A percentile compares a stretch with the other conserved stretches of the same genome.
These are phyloP conservation scores for Ascosphaera aggregata DNA, from an alignment of 2,329 filamentous ascomycete species.

Conservation along the genomic window DNA sequence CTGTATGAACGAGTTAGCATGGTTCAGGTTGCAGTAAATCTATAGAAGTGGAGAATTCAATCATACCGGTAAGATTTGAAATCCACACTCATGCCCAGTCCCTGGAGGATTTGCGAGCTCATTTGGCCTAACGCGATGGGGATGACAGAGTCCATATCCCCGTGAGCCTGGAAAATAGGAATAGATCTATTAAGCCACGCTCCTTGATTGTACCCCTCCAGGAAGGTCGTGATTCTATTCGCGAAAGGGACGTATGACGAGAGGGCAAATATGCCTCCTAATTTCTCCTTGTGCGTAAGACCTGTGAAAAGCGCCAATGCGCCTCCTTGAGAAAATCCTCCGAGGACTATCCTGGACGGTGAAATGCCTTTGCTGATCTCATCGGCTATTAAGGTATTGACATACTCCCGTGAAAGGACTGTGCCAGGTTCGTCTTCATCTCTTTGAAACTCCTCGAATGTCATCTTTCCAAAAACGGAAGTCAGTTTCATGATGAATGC, in stretches of 20 bases:
- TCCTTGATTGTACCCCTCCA: constrained; percentile 28
- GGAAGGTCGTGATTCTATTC: constrained; percentile 27
- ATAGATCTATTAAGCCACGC: constrained; percentile 45
- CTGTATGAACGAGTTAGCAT: constrained; percentile 16
- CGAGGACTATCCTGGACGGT: constrained; percentile 61
- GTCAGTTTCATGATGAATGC: neutral
- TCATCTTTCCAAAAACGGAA: constrained; percentile 10
- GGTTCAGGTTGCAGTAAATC: neutral
- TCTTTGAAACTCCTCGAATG: constrained; percentile 18
- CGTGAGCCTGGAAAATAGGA: constrained; percentile 75
- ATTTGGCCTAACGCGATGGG: constrained; percentile 41
- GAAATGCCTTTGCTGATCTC: constrained; percentile 67
- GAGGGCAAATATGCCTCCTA: constrained; percentile 73
- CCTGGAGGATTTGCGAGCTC: constrained; percentile 43
- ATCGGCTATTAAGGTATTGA: constrained; percentile 55
- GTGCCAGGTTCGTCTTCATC: constrained; percentile 42
- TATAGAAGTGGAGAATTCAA: neutral
- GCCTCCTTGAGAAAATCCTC: constrained; percentile 45
- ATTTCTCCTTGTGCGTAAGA: constrained; percentile 45
- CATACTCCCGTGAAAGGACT: constrained; percentile 45
- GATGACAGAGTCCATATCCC: constrained; percentile 53
- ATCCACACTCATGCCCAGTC: constrained; percentile 47
- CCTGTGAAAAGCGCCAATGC: constrained; percentile 68
- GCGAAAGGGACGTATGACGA: constrained; percentile 60
- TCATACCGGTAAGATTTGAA: constrained; percentile 54